phyloP scores from a whole-genome alignment of 208 protist species.

The Leishmania gerbilli region DNA sequence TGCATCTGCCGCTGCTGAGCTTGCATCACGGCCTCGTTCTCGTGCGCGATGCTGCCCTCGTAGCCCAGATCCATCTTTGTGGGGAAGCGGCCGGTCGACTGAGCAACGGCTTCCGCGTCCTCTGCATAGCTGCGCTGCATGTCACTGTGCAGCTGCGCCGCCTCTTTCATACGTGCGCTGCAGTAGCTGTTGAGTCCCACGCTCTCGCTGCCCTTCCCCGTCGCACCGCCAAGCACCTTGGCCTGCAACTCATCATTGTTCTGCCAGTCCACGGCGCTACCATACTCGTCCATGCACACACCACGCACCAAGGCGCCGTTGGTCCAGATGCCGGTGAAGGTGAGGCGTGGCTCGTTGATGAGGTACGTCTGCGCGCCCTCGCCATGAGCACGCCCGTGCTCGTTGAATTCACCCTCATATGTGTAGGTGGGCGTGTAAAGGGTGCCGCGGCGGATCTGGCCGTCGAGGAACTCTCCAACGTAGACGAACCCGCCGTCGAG shows the following conservation, averaged over 20 bases:
- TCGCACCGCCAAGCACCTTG: constrained; percentile 50
- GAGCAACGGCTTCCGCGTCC: constrained; percentile 59
- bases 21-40: constrained; percentile 48
- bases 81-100: constrained; percentile 55
- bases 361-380: constrained; percentile 89
- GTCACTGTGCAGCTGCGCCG: constrained; percentile 58
- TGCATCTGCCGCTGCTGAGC: constrained; percentile 56
- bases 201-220: constrained; percentile 45
- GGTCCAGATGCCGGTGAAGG: constrained; percentile 88
- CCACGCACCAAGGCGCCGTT: constrained; percentile 85
- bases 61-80: constrained; percentile 89
- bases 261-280: constrained; percentile 87
- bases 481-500: constrained; percentile 92
- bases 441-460: constrained; percentile 72
- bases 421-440: constrained; percentile 91
- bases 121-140: constrained; percentile 80
- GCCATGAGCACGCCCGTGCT: constrained; percentile 85
- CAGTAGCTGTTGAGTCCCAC: constrained; percentile 87
- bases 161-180: constrained; percentile 75
- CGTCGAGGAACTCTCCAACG: constrained; percentile 87
- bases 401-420: constrained; percentile 92
- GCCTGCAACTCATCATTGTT: constrained; percentile 82
- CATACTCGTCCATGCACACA: constrained; percentile 85
- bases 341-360: constrained; percentile 79
- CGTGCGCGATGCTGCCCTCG: constrained; percentile 67